Evolutionary conservation across 1,284 basidiomycete species (phyloP).

Genomic region (Rhodofomes roseus): DNA sequence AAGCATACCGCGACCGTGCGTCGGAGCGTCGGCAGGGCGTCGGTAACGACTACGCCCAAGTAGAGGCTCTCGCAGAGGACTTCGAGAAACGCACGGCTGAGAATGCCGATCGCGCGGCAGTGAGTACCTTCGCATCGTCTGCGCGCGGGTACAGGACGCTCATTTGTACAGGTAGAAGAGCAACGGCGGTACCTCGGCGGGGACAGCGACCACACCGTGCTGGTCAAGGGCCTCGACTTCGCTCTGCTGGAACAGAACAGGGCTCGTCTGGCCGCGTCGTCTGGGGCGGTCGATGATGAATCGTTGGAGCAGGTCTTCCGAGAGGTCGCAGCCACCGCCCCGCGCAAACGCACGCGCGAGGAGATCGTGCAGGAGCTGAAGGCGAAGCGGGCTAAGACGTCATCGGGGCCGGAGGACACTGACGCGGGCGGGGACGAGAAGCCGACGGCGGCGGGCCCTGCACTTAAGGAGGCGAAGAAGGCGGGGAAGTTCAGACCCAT

Average conservation of each 20-base stretch:
- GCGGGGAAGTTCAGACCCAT: conserved; percentile 78
- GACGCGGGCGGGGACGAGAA: conserved; percentile 6
- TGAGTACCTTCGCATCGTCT: conserved; percentile 30
- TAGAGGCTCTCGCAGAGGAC: conserved; percentile 77
- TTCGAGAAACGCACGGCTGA: conserved; percentile 66
- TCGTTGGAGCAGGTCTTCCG: conserved; percentile 73
- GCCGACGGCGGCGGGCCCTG: conserved; percentile 18
- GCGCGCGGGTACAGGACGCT: not conserved
- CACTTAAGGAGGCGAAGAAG: conserved; percentile 52
- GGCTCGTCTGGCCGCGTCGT: conserved; percentile 45
- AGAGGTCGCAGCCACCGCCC: conserved; percentile 31
- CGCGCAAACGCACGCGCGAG: conserved; percentile 67
- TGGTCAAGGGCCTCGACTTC: conserved; percentile 90
- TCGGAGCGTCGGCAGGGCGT: conserved; percentile 59
- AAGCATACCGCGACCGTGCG: conserved; percentile 67
- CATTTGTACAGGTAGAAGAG: conserved; percentile 58
- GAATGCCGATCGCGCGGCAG: conserved; percentile 52
- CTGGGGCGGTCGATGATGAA: conserved; percentile 66
- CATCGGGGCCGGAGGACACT: conserved; percentile 15
- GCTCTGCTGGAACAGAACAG: conserved; percentile 83
- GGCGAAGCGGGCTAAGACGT: conserved; percentile 43
- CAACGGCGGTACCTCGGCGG: conserved; percentile 85
- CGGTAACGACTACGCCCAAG: conserved; percentile 63
- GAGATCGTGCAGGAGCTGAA: conserved; percentile 75
- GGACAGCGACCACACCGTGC: conserved; percentile 79